A percentile compares a stretch with the other conserved stretches of the same genome.
These are phyloP conservation scores for Chaetomium sp. DNA, from an alignment of 2,329 filamentous ascomycete genomes.

Conservation along the genomic window DNA sequence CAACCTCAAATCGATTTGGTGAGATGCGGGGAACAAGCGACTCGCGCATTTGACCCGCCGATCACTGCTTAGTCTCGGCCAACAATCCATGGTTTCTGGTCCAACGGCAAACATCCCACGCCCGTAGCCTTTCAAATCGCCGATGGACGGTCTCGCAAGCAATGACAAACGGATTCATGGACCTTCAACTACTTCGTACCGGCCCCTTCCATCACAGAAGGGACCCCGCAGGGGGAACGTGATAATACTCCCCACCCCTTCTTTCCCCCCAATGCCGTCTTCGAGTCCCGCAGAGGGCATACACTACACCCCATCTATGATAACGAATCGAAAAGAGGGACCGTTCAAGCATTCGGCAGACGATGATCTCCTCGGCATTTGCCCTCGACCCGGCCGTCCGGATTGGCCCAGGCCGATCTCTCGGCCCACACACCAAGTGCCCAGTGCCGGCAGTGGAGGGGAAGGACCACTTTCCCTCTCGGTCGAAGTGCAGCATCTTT, in stretches of 20 bases:
- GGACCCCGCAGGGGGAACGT: too few relatives aligned
- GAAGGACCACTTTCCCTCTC: neutral
- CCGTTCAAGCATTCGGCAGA: constrained; percentile 8
- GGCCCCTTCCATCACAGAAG: too few relatives aligned
- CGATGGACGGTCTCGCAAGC: too few relatives aligned
- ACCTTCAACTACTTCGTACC: too few relatives aligned
- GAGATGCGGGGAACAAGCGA: constrained; percentile 7
- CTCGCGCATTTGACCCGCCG: constrained; percentile 2
- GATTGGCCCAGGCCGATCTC: constrained; percentile 7
- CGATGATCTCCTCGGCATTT: constrained; percentile 12
- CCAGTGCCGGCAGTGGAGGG: neutral
- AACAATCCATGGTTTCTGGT: neutral
- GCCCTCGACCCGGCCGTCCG: neutral
- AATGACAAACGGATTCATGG: neutral
- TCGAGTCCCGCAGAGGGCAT: too few relatives aligned
- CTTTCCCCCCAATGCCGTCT: too few relatives aligned
- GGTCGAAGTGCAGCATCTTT: neutral
- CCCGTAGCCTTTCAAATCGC: too few relatives aligned
- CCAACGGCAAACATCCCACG: neutral
- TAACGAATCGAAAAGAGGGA: too few relatives aligned
- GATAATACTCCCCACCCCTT: too few relatives aligned
- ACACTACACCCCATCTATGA: too few relatives aligned
- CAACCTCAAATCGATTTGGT: neutral
- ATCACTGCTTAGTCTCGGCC: constrained; percentile 3
- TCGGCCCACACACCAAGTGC: neutral